Conservation (phyloP, 495 filamentous ascomycete genomes). For the Daldinia decipiens region DNA sequence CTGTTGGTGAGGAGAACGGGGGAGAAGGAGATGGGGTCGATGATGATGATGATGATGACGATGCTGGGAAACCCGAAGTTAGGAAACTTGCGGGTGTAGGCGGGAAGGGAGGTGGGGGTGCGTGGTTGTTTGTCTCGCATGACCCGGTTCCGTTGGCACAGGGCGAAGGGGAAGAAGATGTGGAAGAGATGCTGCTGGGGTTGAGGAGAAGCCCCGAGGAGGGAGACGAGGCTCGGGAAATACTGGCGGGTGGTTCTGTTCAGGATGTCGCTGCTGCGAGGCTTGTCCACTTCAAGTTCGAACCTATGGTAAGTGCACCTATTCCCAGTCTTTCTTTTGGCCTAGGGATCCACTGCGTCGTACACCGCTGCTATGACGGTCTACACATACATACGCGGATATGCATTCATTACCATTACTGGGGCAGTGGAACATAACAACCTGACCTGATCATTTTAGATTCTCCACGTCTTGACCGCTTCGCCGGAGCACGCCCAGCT, state of each 20-base stretch:
- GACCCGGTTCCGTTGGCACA: conserved; percentile 64
- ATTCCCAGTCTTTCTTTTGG: too few species aligned
- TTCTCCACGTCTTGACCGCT: conserved; percentile 84
- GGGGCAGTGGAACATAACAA: not conserved
- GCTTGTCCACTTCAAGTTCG: conserved; percentile 89
- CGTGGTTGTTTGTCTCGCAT: conserved; percentile 91
- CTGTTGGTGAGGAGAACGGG: conserved; percentile 17
- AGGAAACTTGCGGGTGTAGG: conserved; percentile 65
- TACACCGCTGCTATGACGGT: conserved; percentile 6
- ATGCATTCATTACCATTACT: not conserved
- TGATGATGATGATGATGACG: not conserved
- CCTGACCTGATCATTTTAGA: conserved; percentile 60
- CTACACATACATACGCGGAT: not conserved
- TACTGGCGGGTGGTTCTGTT: conserved; percentile 14
- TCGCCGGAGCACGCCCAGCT: conserved; percentile 75
- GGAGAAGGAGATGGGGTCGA: not conserved
- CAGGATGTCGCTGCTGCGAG: conserved; percentile 52
- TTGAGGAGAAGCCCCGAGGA: not conserved
- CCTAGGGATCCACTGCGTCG: not conserved
- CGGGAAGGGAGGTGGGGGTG: conserved; percentile 82
- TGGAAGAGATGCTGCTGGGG: conserved; percentile 31
- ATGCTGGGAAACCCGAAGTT: conserved; percentile 11
- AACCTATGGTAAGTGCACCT: conserved; percentile 78
- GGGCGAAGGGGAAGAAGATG: conserved; percentile 28
- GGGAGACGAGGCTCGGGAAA: conserved; percentile 25